Conservation (phyloP, 2,329 filamentous ascomycete species). For the Trichoderma sp. region DNA sequence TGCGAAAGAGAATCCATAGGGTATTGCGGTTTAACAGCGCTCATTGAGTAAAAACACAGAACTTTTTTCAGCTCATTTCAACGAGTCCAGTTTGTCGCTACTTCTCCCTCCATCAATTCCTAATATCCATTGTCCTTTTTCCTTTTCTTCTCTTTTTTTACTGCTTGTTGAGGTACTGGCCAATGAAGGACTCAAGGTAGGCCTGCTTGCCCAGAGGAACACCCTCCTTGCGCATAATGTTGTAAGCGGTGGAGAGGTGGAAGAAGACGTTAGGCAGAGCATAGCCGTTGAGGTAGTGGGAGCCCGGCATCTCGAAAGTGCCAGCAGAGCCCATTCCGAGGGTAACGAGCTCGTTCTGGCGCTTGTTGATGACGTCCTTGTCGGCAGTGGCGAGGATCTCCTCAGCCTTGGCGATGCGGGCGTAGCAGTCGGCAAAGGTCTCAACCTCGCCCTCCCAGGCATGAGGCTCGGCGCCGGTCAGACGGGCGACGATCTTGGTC, state of each 20-base stretch:
- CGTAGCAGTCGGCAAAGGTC: slow-evolving; percentile 38
- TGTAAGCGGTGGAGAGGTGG: slow-evolving; percentile 61
- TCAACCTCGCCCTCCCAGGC: slow-evolving; percentile 33
- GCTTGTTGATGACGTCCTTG: slow-evolving; percentile 36
- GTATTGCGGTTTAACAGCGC: slow-evolving; percentile 5
- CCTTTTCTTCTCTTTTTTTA: neutral
- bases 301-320: slow-evolving; percentile 29
- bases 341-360: slow-evolving; percentile 32
- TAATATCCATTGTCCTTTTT: neutral
- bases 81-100: neutral
- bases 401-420: slow-evolving; percentile 36
- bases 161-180: neutral
- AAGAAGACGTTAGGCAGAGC: slow-evolving; percentile 65
- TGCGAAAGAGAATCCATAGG: neutral
- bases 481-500: slow-evolving; percentile 38
- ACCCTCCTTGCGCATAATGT: slow-evolving; percentile 61
- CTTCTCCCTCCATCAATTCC: neutral
- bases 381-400: slow-evolving; percentile 37
- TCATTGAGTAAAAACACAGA: neutral
- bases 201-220: slow-evolving; percentile 63
- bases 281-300: slow-evolving; percentile 50
- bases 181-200: slow-evolving; percentile 45
- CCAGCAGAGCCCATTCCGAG: slow-evolving; percentile 35
- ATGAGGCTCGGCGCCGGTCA: slow-evolving; percentile 35
- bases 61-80: neutral